A percentile compares a stretch with the other conserved stretches of the same genome.
Conservation (phyloP, 805 yeast genomes). For the Candida boidinii region DNA sequence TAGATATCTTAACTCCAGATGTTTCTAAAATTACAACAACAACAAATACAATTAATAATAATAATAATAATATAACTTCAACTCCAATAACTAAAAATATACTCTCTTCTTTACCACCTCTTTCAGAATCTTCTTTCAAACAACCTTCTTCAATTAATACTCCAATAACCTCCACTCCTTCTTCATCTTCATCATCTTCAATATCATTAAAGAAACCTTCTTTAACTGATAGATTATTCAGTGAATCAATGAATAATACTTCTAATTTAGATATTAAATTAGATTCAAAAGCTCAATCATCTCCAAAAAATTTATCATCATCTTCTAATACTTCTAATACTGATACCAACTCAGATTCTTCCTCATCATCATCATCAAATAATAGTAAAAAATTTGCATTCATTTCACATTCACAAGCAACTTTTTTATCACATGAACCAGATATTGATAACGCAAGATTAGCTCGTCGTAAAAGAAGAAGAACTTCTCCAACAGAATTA, state of each 20-base stretch:
- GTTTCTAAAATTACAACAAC: slow-evolving; percentile 7
- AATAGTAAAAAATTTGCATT: slow-evolving; percentile 74
- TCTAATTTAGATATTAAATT: no score
- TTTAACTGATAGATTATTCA: no score
- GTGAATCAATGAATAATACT: no score
- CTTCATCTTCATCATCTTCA: slow-evolving; percentile 4
- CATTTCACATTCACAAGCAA: slow-evolving; percentile 86
- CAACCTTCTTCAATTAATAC: background rate
- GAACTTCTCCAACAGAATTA: slow-evolving; percentile 86
- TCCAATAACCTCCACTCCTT: background rate
- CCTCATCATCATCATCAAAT: no score
- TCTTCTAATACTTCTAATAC: no score
- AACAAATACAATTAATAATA: background rate
- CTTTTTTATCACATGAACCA: slow-evolving; percentile 79
- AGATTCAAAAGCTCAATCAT: no score
- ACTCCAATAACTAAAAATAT: slow-evolving; percentile 10
- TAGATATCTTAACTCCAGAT: slow-evolving; percentile 16
- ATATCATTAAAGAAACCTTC: no score
- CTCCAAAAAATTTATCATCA: no score
- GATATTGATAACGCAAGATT: slow-evolving; percentile 82
- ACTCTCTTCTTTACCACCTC: slow-evolving; percentile 2
- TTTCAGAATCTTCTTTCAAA: background rate
- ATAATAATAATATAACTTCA: no score
- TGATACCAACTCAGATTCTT: no score
- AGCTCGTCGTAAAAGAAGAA: slow-evolving; percentile 90